Conservation (phyloP, 305 asterid genomes). For the Rubia balearica region DNA sequence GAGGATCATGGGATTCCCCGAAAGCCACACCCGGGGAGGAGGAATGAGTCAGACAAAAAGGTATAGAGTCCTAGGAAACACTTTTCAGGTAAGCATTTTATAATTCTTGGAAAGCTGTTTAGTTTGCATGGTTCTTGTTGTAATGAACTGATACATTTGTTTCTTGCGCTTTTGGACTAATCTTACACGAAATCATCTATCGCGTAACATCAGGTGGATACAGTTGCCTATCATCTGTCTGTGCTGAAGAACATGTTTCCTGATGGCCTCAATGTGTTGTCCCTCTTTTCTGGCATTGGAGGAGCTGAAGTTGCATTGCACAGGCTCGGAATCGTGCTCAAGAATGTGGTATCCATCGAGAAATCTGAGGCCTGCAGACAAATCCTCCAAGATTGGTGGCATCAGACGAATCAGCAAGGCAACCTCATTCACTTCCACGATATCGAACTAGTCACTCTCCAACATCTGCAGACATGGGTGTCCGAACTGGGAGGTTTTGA, state of each 20-base stretch:
- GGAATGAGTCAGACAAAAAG: constrained; percentile 86
- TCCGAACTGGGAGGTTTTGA: constrained; percentile 31
- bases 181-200: background rate
- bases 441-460: constrained; percentile 3
- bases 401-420: constrained; percentile 39
- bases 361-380: constrained; percentile 28
- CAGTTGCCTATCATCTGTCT: constrained; percentile 46
- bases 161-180: background rate
- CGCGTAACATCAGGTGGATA: constrained; percentile 29
- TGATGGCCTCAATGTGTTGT: constrained; percentile 36
- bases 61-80: constrained; percentile 78
- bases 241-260: constrained; percentile 35
- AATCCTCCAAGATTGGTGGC: constrained; percentile 40
- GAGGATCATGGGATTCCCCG: constrained; percentile 76
- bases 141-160: background rate
- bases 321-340: constrained; percentile 23
- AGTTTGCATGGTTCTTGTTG: background rate
- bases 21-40: constrained; percentile 88
- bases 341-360: constrained; percentile 39
- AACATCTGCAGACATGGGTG: constrained; percentile 21
- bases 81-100: constrained; percentile 62
- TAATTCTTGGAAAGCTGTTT: too few relatives aligned
- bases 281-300: constrained; percentile 48
- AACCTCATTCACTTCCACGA: constrained; percentile 29
- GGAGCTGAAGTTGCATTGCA: constrained; percentile 52